Base-by-base conservation (phyloP, 2,329 filamentous ascomycete species). In the Fusarium keratoplasticum region DNA sequence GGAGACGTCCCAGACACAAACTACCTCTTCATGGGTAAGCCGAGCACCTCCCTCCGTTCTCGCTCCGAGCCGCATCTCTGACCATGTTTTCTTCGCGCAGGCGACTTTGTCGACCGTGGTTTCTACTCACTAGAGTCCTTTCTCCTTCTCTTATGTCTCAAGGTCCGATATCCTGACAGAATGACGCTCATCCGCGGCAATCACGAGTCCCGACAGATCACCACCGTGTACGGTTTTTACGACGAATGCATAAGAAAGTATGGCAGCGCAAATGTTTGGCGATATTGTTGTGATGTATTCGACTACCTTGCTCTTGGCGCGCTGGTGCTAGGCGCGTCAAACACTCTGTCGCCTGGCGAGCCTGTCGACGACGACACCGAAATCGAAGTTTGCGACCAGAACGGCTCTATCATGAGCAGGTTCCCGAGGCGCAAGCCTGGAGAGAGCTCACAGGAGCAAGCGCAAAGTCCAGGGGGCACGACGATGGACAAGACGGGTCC, bases 101-200 rank as follows among this genome's bases (percentile, higher is more conserved):
- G 96, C 81, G 96, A 99, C 84, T 99, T 98, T 79, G 96, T 99
- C 81, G 96, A 99, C 83, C 94, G 96, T 74, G 96, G 96, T 67
- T 99, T 98, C 88, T 99, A 98, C 86, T 98, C 95, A 3, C 92
- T 99, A 77, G 96, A 99, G 85, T 96, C 95, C 6, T 98, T 99
- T 81, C 92, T 98, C 71, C 93, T 99, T 64, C 92, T 99, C 13
- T 90, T 99, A 62, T 98, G 95, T 81, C 91, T 98, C 78, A 98
- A 98, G 88, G 96, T 98, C 71, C 93, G 96, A 82, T 98, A 98
- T 81, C 96, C 96, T 62, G 95, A 98, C 83, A 94, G 96, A 77
- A 98, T 98, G 86, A 98, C 96, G 5, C 89, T 98, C 47, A 98
- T 98, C 80, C 90, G 96, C 73, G 96, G 96, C 74, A 98, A 98